A percentile compares a stretch with the other conserved stretches of the same genome.
These are phyloP conservation scores for Hydnomerulius pinastri DNA, from an alignment of 768 basidiomycete genomes.

Conservation along the genomic window DNA sequence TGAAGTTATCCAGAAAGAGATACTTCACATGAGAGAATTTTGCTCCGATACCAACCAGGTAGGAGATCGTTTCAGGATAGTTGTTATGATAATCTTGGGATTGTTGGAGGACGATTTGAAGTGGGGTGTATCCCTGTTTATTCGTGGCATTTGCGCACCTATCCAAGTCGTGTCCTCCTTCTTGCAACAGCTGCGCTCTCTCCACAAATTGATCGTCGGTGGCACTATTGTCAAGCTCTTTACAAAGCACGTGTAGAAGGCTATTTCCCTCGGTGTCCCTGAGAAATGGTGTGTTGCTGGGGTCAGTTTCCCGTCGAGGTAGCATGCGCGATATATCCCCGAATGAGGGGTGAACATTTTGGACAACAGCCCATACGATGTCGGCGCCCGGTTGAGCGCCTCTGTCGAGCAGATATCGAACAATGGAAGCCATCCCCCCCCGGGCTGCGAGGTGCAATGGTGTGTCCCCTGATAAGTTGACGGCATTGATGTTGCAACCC, in stretches of 20 bases:
- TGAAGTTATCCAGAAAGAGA: neutral
- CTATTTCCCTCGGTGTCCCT: neutral
- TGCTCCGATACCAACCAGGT: neutral
- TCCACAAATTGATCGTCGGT: neutral
- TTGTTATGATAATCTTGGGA: neutral
- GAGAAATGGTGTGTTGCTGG: neutral
- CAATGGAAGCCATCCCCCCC: neutral
- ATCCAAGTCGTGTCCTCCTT: neutral
- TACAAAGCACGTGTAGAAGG: neutral
- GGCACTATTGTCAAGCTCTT: no score
- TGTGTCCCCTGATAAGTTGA: neutral
- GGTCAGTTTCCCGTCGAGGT: neutral
- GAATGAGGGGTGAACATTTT: neutral
- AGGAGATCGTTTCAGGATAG: neutral
- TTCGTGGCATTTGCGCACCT: neutral
- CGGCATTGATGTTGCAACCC: neutral
- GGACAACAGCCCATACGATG: neutral
- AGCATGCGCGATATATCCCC: neutral
- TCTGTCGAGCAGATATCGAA: neutral
- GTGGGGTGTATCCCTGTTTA: neutral
- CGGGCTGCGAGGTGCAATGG: neutral
- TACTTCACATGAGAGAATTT: neutral
- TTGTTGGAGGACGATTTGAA: neutral
- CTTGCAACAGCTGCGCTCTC: neutral
- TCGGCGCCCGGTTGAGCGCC: neutral